These are phyloP conservation scores for Thalassiosira sp. DNA, from an alignment of 352 stramenopile species.

Conservation along the genomic window DNA sequence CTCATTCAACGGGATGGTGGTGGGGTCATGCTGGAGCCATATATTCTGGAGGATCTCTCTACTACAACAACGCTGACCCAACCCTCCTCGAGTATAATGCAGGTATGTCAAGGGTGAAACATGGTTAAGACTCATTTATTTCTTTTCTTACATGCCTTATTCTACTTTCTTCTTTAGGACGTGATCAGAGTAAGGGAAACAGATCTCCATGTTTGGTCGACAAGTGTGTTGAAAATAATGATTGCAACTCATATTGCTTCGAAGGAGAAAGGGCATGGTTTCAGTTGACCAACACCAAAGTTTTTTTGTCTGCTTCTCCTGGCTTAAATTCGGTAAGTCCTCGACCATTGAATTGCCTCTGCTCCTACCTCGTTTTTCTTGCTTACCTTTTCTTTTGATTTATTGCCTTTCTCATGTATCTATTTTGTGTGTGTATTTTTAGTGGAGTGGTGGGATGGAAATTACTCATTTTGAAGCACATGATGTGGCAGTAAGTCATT, in stretches of 20 bases:
- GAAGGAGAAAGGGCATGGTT: slow-evolving; percentile 19
- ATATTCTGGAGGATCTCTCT: slow-evolving; percentile 56
- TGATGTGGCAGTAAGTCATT: no score
- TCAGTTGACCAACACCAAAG: slow-evolving; percentile 41
- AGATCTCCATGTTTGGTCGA: slow-evolving; percentile 30
- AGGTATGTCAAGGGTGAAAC: background rate
- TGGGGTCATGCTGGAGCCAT: slow-evolving; percentile 44
- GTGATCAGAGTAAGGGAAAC: slow-evolving; percentile 16
- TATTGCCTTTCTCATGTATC: no score
- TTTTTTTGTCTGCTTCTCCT: slow-evolving; percentile 30
- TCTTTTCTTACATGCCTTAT: no score
- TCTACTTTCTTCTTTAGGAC: slow-evolving; percentile 9
- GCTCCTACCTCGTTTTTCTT: background rate
- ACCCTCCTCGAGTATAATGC: slow-evolving; percentile 42
- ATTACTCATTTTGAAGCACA: slow-evolving; percentile 39
- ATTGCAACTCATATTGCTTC: slow-evolving; percentile 12
- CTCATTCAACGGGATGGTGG: slow-evolving; percentile 53
- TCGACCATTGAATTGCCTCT: no score
- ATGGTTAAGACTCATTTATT: no score
- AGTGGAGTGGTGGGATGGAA: slow-evolving; percentile 44
- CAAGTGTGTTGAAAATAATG: slow-evolving; percentile 12
- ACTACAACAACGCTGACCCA: slow-evolving; percentile 30
- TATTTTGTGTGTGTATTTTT: no score
- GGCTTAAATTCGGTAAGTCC: slow-evolving; percentile 20
- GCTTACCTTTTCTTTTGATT: no score